Base-by-base conservation (phyloP, 495 filamentous ascomycete genomes). In the Lichenothelia convexa region DNA sequence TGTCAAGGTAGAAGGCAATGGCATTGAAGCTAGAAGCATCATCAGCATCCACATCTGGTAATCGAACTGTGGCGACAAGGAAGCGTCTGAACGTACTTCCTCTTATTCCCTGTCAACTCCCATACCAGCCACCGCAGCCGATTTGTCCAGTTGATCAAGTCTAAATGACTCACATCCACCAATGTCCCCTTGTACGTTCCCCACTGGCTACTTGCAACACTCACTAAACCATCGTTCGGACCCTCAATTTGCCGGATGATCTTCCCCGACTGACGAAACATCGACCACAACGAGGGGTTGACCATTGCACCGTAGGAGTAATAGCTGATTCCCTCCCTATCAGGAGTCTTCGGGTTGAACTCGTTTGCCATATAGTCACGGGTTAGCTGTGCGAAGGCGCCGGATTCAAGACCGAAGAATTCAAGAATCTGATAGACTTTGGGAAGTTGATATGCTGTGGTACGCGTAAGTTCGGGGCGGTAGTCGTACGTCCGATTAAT, bases 121-220 rank as follows among this genome's bases (percentile, higher is more conserved):
- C 70, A 72, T 13, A 78, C 48, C 24, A 73, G 64, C 71, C 73
- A 92, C 41, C 74, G 68, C 21, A 92, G 41, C 35, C 79, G 63
- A 48, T 93, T 94, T 34, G 73, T 86, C 89, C 87, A 97, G 57
- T 94, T 94, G 54, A 94, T 97, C 35, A 93, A 60, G 47, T 93
- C 85, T 4, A 94, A 58, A 57, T 97, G 89, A 54, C 75, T 91
- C 20, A 92, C 83, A 7, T 70, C 73, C 4, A 85, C 56, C n/a
- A 97, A 54, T 2, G 89, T 94, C 3, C 89, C 89, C 53, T 87
- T 80, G 52, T 94, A 94, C 15, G 65, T 67, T n/a, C 89, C 89
- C 85, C 87, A 94, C 46, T 68, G 65, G 43, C 76, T 77, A 48
- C 84, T 93, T 6, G 65, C 57, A 18, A 94, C 83, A 49, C 80